Base-by-base conservation (phyloP, 345 rosid genomes). In the Arabis alpina region DNA sequence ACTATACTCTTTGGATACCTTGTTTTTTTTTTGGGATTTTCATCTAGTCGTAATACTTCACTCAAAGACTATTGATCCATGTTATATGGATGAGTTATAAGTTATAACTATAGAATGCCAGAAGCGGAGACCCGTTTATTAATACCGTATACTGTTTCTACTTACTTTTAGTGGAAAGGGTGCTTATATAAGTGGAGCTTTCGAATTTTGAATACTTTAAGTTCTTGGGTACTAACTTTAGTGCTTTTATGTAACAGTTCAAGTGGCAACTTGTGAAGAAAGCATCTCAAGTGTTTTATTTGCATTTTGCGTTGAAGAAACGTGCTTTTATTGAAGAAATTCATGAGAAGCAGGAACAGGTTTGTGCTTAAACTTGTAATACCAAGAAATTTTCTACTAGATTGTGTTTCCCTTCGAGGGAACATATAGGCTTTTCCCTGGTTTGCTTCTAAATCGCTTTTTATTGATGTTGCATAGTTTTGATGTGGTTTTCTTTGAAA, bases 281-380 rank as follows among this genome's bases (percentile, higher is more conserved):
- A 76, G 96, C 98, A 27, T 80, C 99, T 9, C 93, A 94, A 68
- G 96, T 94, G 10, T 80, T 94, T 66, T 89, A 86, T 81, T 78
- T 94, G 61, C 99, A 94, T 76, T 92, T 94, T 78, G 88, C 90
- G 1, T 76, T 94, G 88, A 92, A 94, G 90, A 91, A 80, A 75
- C 91, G 99, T 32, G 87, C 86, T 2, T 82, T 94, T 81, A 75
- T 94, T 37, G 98, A 94, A 84, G 99, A 94, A 77, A 89, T 94
- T 79, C 97, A 88, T 3, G 99, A 89, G 90, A 94, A 88, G 85
- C 99, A 94, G 75, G 99, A 94, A 77, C 99, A 94, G 93, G 99
- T 94, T 47, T 63, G 84, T 77, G 55, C 25, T 30, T 30, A 54
- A 65, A 9, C 19, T 53, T 47, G 13, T 2, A 45, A 27, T 54